These are phyloP conservation scores for Boletus rubescentipes DNA, from an alignment of 768 basidiomycete genomes.

Conservation along the genomic window DNA sequence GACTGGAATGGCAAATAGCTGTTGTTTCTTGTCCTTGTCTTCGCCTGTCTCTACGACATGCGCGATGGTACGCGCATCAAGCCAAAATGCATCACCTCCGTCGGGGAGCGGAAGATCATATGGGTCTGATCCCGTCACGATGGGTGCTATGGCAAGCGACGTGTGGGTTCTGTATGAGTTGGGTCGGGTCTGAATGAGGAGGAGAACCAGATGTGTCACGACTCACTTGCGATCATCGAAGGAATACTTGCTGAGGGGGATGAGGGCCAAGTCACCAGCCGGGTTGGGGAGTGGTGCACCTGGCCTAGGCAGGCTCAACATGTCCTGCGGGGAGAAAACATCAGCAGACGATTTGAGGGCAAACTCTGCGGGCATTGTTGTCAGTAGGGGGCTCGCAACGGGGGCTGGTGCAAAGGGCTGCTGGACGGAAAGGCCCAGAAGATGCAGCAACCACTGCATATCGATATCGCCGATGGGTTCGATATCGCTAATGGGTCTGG, in stretches of 20 bases:
- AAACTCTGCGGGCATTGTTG: constrained; percentile 43
- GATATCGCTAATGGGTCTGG: background rate
- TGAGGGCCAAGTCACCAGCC: constrained; percentile 65
- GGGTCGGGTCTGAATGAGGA: background rate
- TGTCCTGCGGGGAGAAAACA: constrained; percentile 68
- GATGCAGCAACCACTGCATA: constrained; percentile 50
- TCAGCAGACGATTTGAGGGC: constrained; percentile 56
- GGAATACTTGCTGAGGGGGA: constrained; percentile 67
- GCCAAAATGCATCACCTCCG: constrained; percentile 80
- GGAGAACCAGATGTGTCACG: background rate
- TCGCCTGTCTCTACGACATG: constrained; percentile 57
- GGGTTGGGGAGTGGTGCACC: constrained; percentile 64
- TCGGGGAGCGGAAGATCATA: constrained; percentile 60
- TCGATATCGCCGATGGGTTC: constrained; percentile 2
- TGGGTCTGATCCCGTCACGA: constrained; percentile 50
- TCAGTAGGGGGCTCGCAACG: constrained; percentile 15
- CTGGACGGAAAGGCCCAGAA: constrained; percentile 58
- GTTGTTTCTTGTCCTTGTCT: constrained; percentile 47
- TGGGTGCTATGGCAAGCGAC: constrained; percentile 59
- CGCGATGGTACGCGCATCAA: constrained; percentile 66
- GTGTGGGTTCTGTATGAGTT: constrained; percentile 60
- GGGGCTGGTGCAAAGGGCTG: constrained; percentile 37
- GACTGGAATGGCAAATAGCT: constrained; percentile 62
- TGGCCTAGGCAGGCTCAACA: constrained; percentile 69
- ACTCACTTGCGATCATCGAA: constrained; percentile 73